phyloP scores from a whole-genome alignment of 495 filamentous ascomycete species.

The Hypoxylon rickii region DNA sequence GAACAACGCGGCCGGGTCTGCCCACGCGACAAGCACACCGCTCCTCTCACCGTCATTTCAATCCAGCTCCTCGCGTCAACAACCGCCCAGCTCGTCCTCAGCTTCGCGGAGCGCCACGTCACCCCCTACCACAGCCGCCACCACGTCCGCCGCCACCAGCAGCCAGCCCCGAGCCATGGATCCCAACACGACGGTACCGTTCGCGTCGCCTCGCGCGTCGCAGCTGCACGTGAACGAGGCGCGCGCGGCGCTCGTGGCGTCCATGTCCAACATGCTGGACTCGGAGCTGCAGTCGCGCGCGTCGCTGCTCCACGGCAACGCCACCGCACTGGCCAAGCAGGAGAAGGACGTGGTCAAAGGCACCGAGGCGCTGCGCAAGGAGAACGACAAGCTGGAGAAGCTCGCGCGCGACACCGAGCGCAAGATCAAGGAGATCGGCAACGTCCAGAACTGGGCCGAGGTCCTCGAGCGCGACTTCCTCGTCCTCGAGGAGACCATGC shows the following conservation, averaged over 20 bases:
- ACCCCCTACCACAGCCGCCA: slow-evolving; percentile 19
- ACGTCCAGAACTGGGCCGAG: slow-evolving; percentile 98
- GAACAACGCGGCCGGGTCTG: slow-evolving; percentile 14
- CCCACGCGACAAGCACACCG: slow-evolving; percentile 8
- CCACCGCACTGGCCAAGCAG: slow-evolving; percentile 69
- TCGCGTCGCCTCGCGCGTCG: slow-evolving; percentile 43
- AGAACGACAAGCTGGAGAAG: slow-evolving; percentile 71
- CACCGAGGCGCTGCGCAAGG: slow-evolving; percentile 67
- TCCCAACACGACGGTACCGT: slow-evolving; percentile 2
- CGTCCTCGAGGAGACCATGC: slow-evolving; percentile 84
- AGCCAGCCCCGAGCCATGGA: slow-evolving; percentile 22
- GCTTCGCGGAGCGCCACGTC: slow-evolving; percentile 27
- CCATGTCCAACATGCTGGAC: slow-evolving; percentile 75
- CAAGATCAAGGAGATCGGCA: slow-evolving; percentile 88
- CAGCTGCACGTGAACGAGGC: slow-evolving; percentile 64
- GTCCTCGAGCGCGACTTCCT: slow-evolving; percentile 89
- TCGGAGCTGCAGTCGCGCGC: slow-evolving; percentile 73
- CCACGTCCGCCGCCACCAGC: slow-evolving; percentile 13
- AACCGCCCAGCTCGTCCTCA: slow-evolving; percentile 22
- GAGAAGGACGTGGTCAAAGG: slow-evolving; percentile 68
- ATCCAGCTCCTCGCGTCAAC: slow-evolving; percentile 17
- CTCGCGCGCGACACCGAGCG: slow-evolving; percentile 69
- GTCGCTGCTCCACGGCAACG: slow-evolving; percentile 74
- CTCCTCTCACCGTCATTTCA: slow-evolving; percentile 13
- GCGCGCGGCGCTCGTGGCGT: slow-evolving; percentile 74